These are phyloP conservation scores for Moelleriella libera DNA, from an alignment of 2,329 filamentous ascomycete species.

Conservation along the genomic window DNA sequence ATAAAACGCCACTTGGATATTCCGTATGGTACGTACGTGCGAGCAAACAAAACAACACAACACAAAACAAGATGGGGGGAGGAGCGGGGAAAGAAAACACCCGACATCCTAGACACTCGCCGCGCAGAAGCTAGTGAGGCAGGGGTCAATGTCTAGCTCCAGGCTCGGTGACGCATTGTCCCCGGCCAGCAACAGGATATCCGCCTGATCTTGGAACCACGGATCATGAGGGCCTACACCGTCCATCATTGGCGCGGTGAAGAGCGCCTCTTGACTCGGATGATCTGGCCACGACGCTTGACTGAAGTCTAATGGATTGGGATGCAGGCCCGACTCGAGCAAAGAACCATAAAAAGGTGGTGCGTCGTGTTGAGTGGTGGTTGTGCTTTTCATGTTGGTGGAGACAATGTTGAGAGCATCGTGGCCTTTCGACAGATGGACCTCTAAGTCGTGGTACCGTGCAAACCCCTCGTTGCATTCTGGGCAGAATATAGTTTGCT, in stretches of 20 bases:
- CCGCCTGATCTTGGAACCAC: slow-evolving; percentile 23
- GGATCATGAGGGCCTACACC: background rate
- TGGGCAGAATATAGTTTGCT: slow-evolving; percentile 29
- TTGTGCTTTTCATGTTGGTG: background rate
- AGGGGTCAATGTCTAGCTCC: slow-evolving; percentile 18
- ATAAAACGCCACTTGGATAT: too few species aligned
- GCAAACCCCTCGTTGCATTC: slow-evolving; percentile 32
- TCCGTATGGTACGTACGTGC: too few species aligned
- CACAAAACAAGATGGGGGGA: background rate
- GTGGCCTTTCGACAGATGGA: slow-evolving; percentile 25
- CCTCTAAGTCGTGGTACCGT: slow-evolving; percentile 34
- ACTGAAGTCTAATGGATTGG: background rate
- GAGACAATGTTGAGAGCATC: background rate
- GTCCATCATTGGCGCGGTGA: too few species aligned
- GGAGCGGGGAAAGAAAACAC: too few species aligned
- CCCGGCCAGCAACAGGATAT: slow-evolving; percentile 24
- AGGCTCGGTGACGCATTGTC: slow-evolving; percentile 8
- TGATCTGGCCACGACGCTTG: background rate
- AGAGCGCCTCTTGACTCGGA: background rate
- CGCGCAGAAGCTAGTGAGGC: slow-evolving; percentile 9
- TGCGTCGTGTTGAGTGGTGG: background rate
- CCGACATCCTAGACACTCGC: background rate
- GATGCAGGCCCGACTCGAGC: too few species aligned
- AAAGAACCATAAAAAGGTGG: background rate
- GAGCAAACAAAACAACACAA: background rate